phyloP scores from a whole-genome alignment of 208 protist species.

The Wallacemonas sp. region DNA sequence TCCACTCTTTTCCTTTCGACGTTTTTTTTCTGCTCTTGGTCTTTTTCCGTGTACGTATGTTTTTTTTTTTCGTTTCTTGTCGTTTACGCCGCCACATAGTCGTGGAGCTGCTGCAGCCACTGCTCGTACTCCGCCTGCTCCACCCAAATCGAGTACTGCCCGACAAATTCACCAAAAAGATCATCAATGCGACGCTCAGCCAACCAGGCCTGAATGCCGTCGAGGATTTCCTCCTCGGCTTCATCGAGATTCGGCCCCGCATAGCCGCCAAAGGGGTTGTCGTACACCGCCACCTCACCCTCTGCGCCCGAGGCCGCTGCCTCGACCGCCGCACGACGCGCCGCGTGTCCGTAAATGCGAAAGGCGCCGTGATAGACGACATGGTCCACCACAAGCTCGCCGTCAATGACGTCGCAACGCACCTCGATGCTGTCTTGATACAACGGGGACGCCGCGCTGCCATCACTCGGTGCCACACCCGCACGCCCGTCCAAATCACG shows the following conservation, averaged over 20 bases:
- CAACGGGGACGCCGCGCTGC: conserved; percentile 23
- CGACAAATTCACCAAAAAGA: conserved; percentile 80
- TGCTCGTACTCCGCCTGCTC: conserved; percentile 89
- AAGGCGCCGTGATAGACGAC: conserved; percentile 65
- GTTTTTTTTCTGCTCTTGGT: conserved; percentile 18
- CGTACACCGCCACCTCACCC: conserved; percentile 38
- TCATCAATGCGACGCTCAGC: conserved; percentile 84
- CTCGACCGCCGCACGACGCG: background rate
- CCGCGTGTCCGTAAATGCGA: conserved; percentile 1
- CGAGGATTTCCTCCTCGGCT: conserved; percentile 80
- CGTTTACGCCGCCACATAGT: conserved; percentile 78
- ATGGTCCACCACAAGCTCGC: conserved; percentile 73
- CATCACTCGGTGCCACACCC: background rate
- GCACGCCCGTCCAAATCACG: conserved; percentile 2
- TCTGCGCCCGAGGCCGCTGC: background rate
- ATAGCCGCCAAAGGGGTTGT: conserved; percentile 74
- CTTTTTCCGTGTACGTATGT: conserved; percentile 13
- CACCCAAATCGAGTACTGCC: conserved; percentile 76
- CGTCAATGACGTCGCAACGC: conserved; percentile 78
- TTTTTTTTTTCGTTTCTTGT: conserved; percentile 9
- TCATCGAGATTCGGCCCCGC: conserved; percentile 77
- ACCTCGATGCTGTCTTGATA: conserved; percentile 78
- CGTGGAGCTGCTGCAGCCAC: conserved; percentile 82
- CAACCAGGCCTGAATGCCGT: conserved; percentile 77
- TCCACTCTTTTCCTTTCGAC: background rate